These are phyloP conservation scores for Aurantiochytrium sp. DNA, from an alignment of 108 stramenopile species.

Conservation along the genomic window DNA sequence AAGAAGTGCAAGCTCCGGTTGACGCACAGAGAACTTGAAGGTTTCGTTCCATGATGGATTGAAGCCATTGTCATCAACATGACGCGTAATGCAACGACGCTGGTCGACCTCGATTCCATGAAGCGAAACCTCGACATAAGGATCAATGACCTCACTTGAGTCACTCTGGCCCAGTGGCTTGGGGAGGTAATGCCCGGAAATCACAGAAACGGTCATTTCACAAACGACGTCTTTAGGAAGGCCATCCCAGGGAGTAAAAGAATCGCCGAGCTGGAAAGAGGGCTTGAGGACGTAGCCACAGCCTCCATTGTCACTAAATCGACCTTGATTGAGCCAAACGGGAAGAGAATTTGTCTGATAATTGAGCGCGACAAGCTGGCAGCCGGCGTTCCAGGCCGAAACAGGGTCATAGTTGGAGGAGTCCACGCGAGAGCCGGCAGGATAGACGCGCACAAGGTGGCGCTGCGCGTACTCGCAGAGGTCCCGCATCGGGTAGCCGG, in stretches of 20 bases:
- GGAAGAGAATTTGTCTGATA: slow-evolving; percentile 37
- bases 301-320: slow-evolving; percentile 48
- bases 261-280: background rate
- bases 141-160: slow-evolving; percentile 45
- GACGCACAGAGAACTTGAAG: background rate
- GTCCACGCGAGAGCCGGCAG: slow-evolving; percentile 31
- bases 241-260: background rate
- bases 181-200: slow-evolving; percentile 32
- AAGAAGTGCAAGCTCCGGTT: slow-evolving; percentile 39
- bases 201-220: background rate
- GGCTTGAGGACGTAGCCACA: slow-evolving; percentile 88
- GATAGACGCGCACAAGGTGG: slow-evolving; percentile 1
- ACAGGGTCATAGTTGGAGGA: slow-evolving; percentile 43
- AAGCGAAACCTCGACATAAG: slow-evolving; percentile 36
- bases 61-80: slow-evolving; percentile 46
- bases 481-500: background rate
- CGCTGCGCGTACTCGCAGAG: background rate
- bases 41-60: slow-evolving; percentile 44
- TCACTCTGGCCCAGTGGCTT: slow-evolving; percentile 38
- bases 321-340: slow-evolving; percentile 39
- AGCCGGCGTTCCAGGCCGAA: slow-evolving; percentile 37
- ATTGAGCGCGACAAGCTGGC: slow-evolving; percentile 54
- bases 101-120: background rate
- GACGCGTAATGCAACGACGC: background rate
- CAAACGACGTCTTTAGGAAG: background rate